Conservation (phyloP, 2,329 filamentous ascomycete species). For the Pseudophaeomoniella oleicola region DNA sequence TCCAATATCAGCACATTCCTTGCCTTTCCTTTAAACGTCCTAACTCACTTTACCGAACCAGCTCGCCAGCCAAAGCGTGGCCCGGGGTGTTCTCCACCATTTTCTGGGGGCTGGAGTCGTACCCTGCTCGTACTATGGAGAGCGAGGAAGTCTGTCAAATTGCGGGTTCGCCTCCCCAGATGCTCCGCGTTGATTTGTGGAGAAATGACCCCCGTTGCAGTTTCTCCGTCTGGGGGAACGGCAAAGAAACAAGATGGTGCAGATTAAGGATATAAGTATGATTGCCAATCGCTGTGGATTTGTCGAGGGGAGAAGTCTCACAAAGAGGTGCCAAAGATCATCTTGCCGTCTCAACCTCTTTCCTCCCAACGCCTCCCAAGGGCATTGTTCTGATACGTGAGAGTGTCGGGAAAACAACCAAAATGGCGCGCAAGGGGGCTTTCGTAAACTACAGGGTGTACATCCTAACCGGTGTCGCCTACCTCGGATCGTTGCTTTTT, state of each 20-base stretch:
- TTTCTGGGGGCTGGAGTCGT: too few species aligned
- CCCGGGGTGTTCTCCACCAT: too few species aligned
- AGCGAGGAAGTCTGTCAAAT: too few species aligned
- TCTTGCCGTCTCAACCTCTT: not conserved
- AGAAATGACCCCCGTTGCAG: not conserved
- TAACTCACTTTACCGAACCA: too few species aligned
- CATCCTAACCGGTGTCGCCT: slow-evolving; percentile 27
- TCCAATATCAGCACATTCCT: too few species aligned
- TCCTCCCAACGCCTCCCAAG: not conserved
- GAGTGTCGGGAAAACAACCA: slow-evolving; percentile 4
- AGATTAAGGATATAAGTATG: not conserved
- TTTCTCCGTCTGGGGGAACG: too few species aligned
- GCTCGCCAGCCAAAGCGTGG: too few species aligned
- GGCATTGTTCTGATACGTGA: not conserved
- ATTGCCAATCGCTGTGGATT: not conserved
- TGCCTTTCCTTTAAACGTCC: too few species aligned
- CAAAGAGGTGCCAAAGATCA: not conserved
- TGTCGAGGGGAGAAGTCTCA: too few species aligned
- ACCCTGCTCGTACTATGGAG: too few species aligned
- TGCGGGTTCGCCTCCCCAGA: not conserved
- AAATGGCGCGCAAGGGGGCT: slow-evolving; percentile 11
- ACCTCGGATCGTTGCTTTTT: slow-evolving; percentile 28
- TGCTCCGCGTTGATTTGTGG: not conserved
- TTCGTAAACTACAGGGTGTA: slow-evolving; percentile 30
- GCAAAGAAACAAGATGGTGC: not conserved